Conservation (phyloP, 2,329 filamentous ascomycete species). For the Pochonia chlamydosporia region DNA sequence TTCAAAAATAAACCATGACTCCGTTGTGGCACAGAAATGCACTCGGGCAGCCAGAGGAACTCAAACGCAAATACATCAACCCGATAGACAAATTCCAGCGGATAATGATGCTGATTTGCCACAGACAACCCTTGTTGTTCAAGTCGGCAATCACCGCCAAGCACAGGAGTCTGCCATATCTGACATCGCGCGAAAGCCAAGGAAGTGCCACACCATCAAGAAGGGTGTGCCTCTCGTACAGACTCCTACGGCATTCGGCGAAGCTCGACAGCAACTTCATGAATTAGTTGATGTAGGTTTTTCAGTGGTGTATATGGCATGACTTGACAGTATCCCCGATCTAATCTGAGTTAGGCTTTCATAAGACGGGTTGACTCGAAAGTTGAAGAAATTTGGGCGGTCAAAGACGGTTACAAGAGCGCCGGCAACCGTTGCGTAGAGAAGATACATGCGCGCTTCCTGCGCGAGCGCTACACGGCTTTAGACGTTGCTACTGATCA, state of each 20-base stretch:
- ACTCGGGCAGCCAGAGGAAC: neutral
- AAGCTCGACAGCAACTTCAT: constrained; percentile 5
- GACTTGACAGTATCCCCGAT: neutral
- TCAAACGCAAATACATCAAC: neutral
- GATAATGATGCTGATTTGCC: neutral
- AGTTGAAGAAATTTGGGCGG: neutral
- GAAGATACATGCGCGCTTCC: constrained; percentile 8
- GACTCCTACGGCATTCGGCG: neutral
- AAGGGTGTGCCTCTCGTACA: neutral
- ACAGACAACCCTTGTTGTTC: neutral
- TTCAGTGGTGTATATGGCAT: neutral
- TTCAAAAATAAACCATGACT: neutral
- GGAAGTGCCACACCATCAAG: neutral
- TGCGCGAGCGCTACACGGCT: constrained; percentile 1
- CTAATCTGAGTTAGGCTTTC: neutral
- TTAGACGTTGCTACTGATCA: constrained; percentile 1
- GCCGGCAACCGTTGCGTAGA: constrained; percentile 7
- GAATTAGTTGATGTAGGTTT: constrained; percentile 6
- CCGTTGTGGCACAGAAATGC: neutral
- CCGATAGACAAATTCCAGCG: neutral
- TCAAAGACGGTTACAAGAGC: constrained; percentile 4
- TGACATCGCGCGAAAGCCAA: neutral
- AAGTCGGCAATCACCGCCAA: neutral
- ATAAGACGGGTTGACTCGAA: constrained; percentile 5
- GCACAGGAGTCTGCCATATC: neutral